Evolutionary conservation across 192 early-diverging fungal species (phyloP).

Genomic region (Coemansia sp.): DNA sequence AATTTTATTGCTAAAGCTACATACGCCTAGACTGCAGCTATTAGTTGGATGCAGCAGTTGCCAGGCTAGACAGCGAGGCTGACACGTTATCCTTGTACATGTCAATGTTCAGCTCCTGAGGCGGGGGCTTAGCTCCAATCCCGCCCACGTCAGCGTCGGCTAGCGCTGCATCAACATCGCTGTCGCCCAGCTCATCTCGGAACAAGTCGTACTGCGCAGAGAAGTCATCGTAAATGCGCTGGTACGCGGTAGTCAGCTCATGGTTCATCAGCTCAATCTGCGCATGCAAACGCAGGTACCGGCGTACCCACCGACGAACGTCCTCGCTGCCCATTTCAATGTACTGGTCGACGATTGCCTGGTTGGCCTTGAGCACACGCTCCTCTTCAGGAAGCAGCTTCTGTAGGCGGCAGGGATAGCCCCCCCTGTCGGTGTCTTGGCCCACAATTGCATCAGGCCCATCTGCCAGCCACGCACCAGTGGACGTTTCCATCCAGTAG

Average conservation of each 20-base stretch:
- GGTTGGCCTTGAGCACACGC: constrained; percentile 26
- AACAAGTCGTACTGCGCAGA: constrained; percentile 15
- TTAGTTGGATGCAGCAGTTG: background rate
- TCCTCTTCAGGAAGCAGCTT: constrained; percentile 33
- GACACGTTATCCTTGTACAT: constrained; percentile 20
- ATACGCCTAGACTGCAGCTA: too few relatives aligned
- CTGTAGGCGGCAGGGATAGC: constrained; percentile 23
- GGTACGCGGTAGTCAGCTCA: constrained; percentile 15
- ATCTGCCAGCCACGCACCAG: constrained; percentile 36
- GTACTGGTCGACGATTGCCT: constrained; percentile 23
- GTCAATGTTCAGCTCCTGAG: constrained; percentile 17
- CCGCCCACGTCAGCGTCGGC: background rate
- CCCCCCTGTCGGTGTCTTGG: constrained; percentile 9
- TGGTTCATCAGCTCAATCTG: constrained; percentile 16
- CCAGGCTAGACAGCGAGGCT: background rate
- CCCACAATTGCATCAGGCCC: constrained; percentile 27
- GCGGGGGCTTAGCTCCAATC: background rate
- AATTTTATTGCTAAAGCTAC: background rate
- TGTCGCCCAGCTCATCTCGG: constrained; percentile 24
- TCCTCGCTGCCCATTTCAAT: constrained; percentile 24
- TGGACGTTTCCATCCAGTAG: constrained; percentile 25
- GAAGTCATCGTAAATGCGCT: constrained; percentile 13
- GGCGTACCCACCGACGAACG: constrained; percentile 25
- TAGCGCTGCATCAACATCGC: constrained; percentile 17
- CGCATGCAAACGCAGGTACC: constrained; percentile 30